Base-by-base conservation (phyloP, 345 rosid genomes). In the Limnanthes douglasii region DNA sequence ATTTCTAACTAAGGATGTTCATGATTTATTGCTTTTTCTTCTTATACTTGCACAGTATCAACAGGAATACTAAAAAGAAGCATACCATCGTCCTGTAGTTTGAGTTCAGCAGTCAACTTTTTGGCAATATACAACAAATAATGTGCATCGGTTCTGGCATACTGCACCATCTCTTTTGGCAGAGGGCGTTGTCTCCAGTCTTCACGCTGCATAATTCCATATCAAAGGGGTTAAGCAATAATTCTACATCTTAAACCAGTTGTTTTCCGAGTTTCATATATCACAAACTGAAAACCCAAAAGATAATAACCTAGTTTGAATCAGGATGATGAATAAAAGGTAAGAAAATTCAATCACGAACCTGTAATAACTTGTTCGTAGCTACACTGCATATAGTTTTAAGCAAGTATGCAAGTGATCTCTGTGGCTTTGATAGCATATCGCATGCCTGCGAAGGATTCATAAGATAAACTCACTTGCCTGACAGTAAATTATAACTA, bases 131-230 rank as follows among this genome's bases (percentile, higher is more conserved):
- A 62, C 13, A 88, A 57, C 31, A 88, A 69, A 70, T 79, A 83
- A 56, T 73, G 81, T 13, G 94, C 95, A 68, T 83, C 95, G 0
- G 69, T 77, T 45, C 62, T 65, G 22, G 95, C 95, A 67, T 84
- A 77, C 24, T 41, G 67, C 51, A 79, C 59, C 95, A 90, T 83
- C 43, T 77, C 92, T 32, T 43, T 50, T 3, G 94, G 65, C 15
- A 79, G 41, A 0, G 92, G 98, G n/a, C 95, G 82, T 28, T 76
- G 95, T 68, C 98, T 90, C 95, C 98, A 84, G 53, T 90, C 98
- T 68, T 84, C 94, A 58, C 81, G 98, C 94, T 90, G 53, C 47
- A 54, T 24, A 49, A 39, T 3, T 26, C 36, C 24, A 60, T 33
- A 37, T 25, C 16, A 37, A 20, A 21, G 31, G 15, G 37, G 31